Conservation (phyloP, 148 eudicot genomes). For the Agrostemma githago region DNA sequence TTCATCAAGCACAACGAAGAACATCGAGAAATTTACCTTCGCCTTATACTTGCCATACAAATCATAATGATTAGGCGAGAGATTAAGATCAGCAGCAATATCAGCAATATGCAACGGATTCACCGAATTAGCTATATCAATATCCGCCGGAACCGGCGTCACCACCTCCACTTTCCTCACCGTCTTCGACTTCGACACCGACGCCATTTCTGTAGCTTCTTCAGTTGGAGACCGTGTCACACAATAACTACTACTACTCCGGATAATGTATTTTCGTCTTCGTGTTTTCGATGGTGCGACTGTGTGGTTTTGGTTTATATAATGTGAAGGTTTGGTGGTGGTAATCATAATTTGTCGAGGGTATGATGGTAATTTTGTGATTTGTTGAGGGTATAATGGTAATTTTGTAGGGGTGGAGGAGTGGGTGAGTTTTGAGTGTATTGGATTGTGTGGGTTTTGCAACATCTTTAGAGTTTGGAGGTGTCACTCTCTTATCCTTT, state of each 20-base stretch:
- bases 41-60: slow-evolving; percentile 96
- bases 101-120: slow-evolving; percentile 70
- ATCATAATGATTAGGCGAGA: slow-evolving; percentile 64
- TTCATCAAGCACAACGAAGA: too few species aligned
- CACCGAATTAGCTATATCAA: slow-evolving; percentile 80
- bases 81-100: slow-evolving; percentile 68
- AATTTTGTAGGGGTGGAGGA: background rate
- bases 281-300: too few species aligned
- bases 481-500: background rate
- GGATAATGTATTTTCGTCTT: too few species aligned
- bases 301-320: background rate
- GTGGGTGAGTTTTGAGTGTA: background rate
- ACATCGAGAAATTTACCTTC: slow-evolving; percentile 43
- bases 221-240: too few species aligned
- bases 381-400: background rate
- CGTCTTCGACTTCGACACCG: slow-evolving; percentile 32
- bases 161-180: slow-evolving; percentile 53
- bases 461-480: background rate
- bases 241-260: too few species aligned
- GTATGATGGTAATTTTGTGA: background rate
- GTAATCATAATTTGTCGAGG: background rate
- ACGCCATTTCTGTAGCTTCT: too few species aligned
- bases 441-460: background rate
- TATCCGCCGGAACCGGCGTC: slow-evolving; percentile 92
- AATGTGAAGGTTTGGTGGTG: too few species aligned